A percentile compares a stretch with the other conserved stretches of the same genome.
These are phyloP conservation scores for Cyclotella atomus DNA, from an alignment of 108 stramenopile species.

Conservation along the genomic window DNA sequence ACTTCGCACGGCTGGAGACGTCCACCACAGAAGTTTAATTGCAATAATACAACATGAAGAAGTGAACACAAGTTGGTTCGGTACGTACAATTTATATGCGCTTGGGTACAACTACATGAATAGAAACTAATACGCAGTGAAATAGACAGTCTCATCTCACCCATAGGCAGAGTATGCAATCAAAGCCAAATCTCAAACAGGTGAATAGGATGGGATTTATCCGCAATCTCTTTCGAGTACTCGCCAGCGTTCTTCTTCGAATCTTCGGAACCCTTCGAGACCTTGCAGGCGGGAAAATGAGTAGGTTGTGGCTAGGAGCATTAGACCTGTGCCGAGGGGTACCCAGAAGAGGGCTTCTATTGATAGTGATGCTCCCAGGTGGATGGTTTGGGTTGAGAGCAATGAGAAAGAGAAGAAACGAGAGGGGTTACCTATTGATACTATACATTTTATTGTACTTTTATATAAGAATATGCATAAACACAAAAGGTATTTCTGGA, in stretches of 20 bases:
- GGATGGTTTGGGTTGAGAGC: background rate
- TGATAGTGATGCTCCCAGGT: constrained; percentile 1
- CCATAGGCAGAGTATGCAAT: constrained; percentile 34
- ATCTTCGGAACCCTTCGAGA: constrained; percentile 14
- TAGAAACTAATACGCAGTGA: too few relatives aligned
- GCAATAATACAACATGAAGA: too few relatives aligned
- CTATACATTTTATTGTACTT: too few relatives aligned
- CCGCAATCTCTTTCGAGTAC: background rate
- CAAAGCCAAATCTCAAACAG: constrained; percentile 34
- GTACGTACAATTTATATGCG: too few relatives aligned
- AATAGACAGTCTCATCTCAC: too few relatives aligned
- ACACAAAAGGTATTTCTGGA: too few relatives aligned
- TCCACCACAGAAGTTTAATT: too few relatives aligned
- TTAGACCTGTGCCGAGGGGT: constrained; percentile 18
- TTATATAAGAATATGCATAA: too few relatives aligned
- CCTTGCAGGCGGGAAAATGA: constrained; percentile 2
- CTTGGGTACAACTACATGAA: too few relatives aligned
- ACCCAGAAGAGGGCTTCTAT: constrained; percentile 27
- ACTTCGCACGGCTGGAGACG: too few relatives aligned
- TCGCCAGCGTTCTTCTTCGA: constrained; percentile 18
- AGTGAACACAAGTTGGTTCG: too few relatives aligned
- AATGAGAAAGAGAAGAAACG: background rate
- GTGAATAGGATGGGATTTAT: constrained; percentile 25
- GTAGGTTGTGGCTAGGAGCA: constrained; percentile 25
- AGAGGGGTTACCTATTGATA: too few relatives aligned